Percentiles rank a stretch among this genome's conserved stretches.
Conservation (phyloP, 192 early-diverging fungal genomes). For the Chytriomyces sp. region DNA sequence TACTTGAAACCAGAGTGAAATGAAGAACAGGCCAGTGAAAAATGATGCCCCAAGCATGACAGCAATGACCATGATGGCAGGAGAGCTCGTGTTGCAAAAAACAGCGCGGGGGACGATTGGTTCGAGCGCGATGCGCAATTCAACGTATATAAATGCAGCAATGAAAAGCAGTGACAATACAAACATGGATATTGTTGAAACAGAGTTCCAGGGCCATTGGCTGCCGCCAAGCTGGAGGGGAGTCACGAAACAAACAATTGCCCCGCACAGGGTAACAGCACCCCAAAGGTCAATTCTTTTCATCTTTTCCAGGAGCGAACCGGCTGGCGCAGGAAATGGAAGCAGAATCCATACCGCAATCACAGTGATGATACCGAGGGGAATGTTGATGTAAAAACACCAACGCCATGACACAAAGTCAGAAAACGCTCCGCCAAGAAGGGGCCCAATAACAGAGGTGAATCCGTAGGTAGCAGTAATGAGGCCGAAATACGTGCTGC, state of each 20-base stretch:
- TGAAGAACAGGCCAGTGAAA: conserved; percentile 12
- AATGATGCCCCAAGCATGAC: conserved; percentile 1
- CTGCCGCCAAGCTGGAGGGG: conserved; percentile 73
- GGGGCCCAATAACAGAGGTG: conserved; percentile 78
- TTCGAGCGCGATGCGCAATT: conserved; percentile 60
- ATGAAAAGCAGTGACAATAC: conserved; percentile 65
- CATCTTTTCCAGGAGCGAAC: conserved; percentile 59
- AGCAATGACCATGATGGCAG: conserved; percentile 10
- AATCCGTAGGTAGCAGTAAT: conserved; percentile 63
- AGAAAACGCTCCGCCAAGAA: conserved; percentile 84
- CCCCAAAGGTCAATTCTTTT: conserved; percentile 70
- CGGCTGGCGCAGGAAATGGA: conserved; percentile 58
- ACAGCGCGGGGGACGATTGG: conserved; percentile 63
- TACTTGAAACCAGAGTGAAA: conserved; percentile 72
- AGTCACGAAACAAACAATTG: conserved; percentile 22
- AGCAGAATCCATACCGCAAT: conserved; percentile 58
- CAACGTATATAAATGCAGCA: conserved; percentile 59
- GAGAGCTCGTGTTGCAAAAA: conserved; percentile 2
- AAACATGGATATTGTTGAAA: conserved; percentile 64
- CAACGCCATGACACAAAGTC: conserved; percentile 54
- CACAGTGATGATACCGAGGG: conserved; percentile 71
- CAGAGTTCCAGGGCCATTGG: conserved; percentile 58
- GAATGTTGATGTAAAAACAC: conserved; percentile 73
- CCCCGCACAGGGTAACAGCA: conserved; percentile 26
- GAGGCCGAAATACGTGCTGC: conserved; percentile 80